A percentile compares a stretch with the other conserved stretches of the same genome.
These are phyloP conservation scores for Serendipita sp. DNA, from an alignment of 768 basidiomycete genomes.

Conservation along the genomic window DNA sequence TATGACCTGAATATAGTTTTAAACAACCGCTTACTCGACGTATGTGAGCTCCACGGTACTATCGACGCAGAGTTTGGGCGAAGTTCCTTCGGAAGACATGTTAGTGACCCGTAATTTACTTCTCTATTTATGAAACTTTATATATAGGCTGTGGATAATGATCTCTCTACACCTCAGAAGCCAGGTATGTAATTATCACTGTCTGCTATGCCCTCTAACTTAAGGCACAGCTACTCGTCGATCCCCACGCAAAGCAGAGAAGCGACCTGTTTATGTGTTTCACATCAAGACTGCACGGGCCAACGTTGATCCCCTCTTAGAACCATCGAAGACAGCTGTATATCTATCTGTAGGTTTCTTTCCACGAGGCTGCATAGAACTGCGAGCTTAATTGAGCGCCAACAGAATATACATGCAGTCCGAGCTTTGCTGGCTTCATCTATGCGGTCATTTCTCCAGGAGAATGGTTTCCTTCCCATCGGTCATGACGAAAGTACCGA, in stretches of 20 bases:
- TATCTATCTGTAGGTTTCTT: conserved; percentile 43
- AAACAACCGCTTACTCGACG: conserved; percentile 54
- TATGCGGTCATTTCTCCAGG: background rate
- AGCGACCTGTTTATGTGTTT: conserved; percentile 69
- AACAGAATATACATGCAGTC: background rate
- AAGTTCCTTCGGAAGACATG: conserved; percentile 63
- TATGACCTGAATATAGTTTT: conserved; percentile 35
- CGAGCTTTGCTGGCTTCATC: conserved; percentile 9
- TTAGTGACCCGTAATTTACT: conserved; percentile 19
- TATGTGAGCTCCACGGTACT: conserved; percentile 47
- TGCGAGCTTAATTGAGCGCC: conserved; percentile 5
- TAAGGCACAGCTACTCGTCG: conserved; percentile 36
- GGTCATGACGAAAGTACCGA: conserved; percentile 51
- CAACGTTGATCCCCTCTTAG: conserved; percentile 61
- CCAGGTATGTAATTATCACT: conserved; percentile 22
- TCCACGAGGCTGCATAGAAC: conserved; percentile 8
- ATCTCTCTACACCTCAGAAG: conserved; percentile 30
- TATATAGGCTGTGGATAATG: conserved; percentile 51
- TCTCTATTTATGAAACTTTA: background rate
- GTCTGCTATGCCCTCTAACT: background rate
- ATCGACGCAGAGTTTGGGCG: conserved; percentile 50
- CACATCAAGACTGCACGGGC: conserved; percentile 50
- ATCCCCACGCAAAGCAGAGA: conserved; percentile 65
- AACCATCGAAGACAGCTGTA: conserved; percentile 56
- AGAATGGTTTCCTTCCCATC: conserved; percentile 25